Conservation (phyloP, 352 stramenopile species). For the Phytophthora ohioensis region DNA sequence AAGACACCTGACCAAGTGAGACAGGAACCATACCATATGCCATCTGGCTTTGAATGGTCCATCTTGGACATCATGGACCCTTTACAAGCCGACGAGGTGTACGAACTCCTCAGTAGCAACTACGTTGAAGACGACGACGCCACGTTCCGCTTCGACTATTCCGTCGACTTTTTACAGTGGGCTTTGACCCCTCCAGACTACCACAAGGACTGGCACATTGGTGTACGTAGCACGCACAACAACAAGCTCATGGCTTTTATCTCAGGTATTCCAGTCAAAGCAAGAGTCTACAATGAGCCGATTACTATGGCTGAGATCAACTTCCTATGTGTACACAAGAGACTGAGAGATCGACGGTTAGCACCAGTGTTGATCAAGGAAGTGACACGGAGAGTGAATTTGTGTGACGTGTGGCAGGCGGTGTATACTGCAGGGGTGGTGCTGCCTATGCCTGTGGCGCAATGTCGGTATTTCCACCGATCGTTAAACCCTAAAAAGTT, state of each 20-base stretch:
- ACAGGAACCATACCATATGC: conserved; percentile 96
- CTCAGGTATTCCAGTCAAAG: conserved; percentile 92
- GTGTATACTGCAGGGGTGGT: conserved; percentile 99
- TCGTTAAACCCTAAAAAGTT: conserved; percentile 99
- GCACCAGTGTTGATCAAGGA: conserved; percentile 99
- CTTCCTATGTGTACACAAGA: conserved; percentile 99
- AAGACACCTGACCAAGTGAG: conserved; percentile 93
- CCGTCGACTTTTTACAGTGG: conserved; percentile 85
- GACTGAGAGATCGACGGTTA: conserved; percentile 95
- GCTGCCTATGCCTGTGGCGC: conserved; percentile 95
- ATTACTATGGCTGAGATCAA: conserved; percentile 96
- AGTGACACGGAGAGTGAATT: conserved; percentile 98
- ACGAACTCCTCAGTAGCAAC: conserved; percentile 97
- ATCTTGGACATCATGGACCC: conserved; percentile 91
- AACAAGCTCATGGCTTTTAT: conserved; percentile 98
- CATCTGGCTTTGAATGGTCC: conserved; percentile 95
- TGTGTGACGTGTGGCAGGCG: conserved; percentile 94
- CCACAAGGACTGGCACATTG: conserved; percentile 94
- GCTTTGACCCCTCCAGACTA: conserved; percentile 95
- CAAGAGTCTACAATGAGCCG: conserved; percentile 65
- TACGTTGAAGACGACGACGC: conserved; percentile 99
- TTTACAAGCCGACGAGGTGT: conserved; percentile 91
- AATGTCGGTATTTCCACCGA: conserved; percentile 97
- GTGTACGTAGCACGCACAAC: conserved; percentile 92
- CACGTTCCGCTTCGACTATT: conserved; percentile 97